Base-by-base conservation (phyloP, 768 basidiomycete species). In the Pisolithus tinctorius region DNA sequence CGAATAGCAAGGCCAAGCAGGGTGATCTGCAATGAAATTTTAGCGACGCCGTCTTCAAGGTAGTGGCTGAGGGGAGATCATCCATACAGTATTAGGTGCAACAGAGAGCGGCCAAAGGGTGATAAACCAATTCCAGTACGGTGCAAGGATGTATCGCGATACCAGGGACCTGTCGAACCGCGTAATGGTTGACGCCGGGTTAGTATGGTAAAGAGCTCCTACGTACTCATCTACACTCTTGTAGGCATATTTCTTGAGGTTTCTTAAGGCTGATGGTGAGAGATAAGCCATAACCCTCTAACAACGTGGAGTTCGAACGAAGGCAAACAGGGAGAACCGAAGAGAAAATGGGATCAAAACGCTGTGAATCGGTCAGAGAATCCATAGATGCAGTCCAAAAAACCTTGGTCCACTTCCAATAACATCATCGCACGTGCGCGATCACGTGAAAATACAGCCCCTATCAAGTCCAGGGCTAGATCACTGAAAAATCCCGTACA, bases 101-200 rank as follows among this genome's bases (percentile, higher is more conserved):
- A 97, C 74, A 42, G 74, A 83, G 42, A 77, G 73, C 2, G 93
- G 93, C 82, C 89, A 94, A 25, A 93, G 74, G 4, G 81, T 92
- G 49, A 95, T 88, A 55, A 95, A 81, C 88, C 88, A 88, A 31
- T 75, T 89, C 93, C 93, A 96, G 69, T 86, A 95, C 3, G 88
- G 88, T 41, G 82, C 80, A 48, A 97, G 73, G 23, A 93, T 70
- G 66, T 86, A 84, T 61, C 79, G 75, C 37, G 90, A 90, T 2
- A 88, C 60, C 30, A 89, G 58, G 8, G 91, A 94, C 65, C 90
- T 93, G 54, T 36, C 7, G 45, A 52, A 23, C 49, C 11, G 34
- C 45, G 53, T 51, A 49, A 54, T 46, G 51, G 8, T 27, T 30
- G 20, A 49, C 30, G 36, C 48, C 40, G 42, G 4, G 34, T 14